Evolutionary conservation across 2,329 filamentous ascomycete genomes (phyloP).

Genomic region (Microdochium paspali): DNA sequence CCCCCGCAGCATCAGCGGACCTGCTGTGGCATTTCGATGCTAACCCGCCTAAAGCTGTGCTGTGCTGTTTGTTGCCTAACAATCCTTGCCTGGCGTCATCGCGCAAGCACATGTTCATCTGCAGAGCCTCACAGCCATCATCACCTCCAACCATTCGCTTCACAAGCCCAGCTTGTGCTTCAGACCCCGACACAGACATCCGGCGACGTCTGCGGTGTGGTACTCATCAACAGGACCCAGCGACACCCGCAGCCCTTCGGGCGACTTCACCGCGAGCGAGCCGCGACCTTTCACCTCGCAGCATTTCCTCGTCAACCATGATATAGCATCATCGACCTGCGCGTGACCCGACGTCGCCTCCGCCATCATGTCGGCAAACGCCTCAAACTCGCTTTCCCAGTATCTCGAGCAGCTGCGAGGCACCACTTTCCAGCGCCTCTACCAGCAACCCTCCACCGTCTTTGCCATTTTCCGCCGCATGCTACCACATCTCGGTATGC

Average conservation of each 20-base stretch:
- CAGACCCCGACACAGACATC: not conserved
- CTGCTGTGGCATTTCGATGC: no score
- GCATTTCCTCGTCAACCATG: not conserved
- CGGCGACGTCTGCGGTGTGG: no score
- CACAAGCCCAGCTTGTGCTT: not conserved
- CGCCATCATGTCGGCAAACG: conserved; percentile 17
- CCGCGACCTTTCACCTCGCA: not conserved
- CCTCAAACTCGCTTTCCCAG: conserved; percentile 54
- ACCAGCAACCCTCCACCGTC: conserved; percentile 91
- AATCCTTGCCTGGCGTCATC: not conserved
- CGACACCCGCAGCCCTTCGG: no score
- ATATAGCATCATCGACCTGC: not conserved
- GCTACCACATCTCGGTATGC: conserved; percentile 77
- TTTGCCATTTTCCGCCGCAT: conserved; percentile 96
- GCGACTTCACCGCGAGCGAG: not conserved
- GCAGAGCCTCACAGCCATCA: not conserved
- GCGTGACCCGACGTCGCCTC: conserved; percentile 1
- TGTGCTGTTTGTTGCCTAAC: no score
- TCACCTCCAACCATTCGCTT: not conserved
- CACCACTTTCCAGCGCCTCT: conserved; percentile 82
- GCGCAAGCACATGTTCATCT: not conserved
- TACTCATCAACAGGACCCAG: not conserved
- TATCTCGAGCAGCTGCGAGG: conserved; percentile 89
- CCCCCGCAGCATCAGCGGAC: no score
- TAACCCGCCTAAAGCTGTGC: no score